Base-by-base conservation (phyloP, 768 basidiomycete species). In the Tylopilus rubrobrunneus region DNA sequence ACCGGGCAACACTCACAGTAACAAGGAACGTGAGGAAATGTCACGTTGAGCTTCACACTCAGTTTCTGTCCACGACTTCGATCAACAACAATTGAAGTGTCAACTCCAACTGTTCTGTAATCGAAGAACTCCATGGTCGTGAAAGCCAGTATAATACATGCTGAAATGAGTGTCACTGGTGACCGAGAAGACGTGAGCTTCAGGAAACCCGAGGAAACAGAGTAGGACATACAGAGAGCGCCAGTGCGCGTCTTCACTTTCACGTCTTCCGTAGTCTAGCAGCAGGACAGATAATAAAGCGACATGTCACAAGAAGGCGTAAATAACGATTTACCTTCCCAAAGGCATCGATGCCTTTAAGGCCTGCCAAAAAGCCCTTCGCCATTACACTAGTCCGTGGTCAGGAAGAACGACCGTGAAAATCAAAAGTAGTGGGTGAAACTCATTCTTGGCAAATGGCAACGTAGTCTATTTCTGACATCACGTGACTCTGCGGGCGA, bases 191-290 rank as follows among this genome's bases (percentile, higher is more conserved):
- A 47, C 31, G 33, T 61, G 59, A 55, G 55, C 50, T 37, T 14
- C 27, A 51, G 43, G 34, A 46, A 41, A 42, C 36, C 31, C 11
- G 34, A n/a, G 7, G 31, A 49, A 44, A 51, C 2, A 7, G 19
- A 14, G 23, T n/a, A 19, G 15, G 25, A 76, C 90, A 71, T 62
- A 96, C 94, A 77, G 62, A 94, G 77, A 60, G 91, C 96, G 61
- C 91, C 95, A 44, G 90, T 92, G 53, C 94, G 84, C 33, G 97
- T 98, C 80, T 94, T 94, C 74, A 99, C 92, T 76, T 98, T 98
- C 58, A 99, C 97, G 78, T 99, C 97, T 68, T 98, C 97, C 71
- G 92, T 92, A 36, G 97, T 99, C 96, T 99, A 63, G 45, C 2
- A 41, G 46, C 34, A 31, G 51, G 48, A 42, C 48, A 31, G 8